Evolutionary conservation across 768 basidiomycete species (phyloP).

Genomic region (Suillus variegatus): DNA sequence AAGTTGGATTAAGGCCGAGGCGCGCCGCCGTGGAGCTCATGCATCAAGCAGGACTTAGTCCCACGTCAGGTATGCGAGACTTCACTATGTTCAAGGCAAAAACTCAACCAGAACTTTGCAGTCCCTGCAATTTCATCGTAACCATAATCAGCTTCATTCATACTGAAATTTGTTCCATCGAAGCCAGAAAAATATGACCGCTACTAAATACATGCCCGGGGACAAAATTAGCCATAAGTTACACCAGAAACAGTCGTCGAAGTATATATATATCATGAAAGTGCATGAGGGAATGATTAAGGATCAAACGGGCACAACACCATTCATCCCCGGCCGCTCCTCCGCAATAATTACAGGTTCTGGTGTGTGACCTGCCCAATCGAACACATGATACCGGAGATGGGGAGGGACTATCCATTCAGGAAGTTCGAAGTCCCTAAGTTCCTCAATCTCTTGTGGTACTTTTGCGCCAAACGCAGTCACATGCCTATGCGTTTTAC

Average conservation of each 20-base stretch:
- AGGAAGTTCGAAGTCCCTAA: constrained; percentile 59
- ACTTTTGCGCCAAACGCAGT: constrained; percentile 63
- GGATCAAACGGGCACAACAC: neutral
- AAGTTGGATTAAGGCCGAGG: constrained; percentile 42
- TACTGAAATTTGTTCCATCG: neutral
- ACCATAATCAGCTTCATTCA: neutral
- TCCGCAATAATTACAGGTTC: neutral
- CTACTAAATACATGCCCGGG: constrained; percentile 1
- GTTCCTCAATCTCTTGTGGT: constrained; percentile 47
- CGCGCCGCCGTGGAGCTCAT: constrained; percentile 43
- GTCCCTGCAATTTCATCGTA: neutral
- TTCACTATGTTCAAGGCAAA: neutral
- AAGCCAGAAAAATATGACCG: neutral
- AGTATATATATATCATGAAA: neutral
- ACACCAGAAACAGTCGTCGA: neutral
- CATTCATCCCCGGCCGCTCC: neutral
- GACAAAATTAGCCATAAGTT: constrained; percentile 7
- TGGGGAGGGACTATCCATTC: constrained; percentile 42
- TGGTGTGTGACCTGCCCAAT: neutral
- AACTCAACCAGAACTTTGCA: neutral
- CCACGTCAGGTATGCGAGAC: neutral
- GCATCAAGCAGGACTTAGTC: constrained; percentile 2
- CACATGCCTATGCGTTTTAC: constrained; percentile 54
- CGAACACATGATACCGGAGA: too few relatives aligned
- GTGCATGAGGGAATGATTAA: constrained; percentile 1